Base-by-base conservation (phyloP, 305 asterid genomes). In the Withania somnifera region DNA sequence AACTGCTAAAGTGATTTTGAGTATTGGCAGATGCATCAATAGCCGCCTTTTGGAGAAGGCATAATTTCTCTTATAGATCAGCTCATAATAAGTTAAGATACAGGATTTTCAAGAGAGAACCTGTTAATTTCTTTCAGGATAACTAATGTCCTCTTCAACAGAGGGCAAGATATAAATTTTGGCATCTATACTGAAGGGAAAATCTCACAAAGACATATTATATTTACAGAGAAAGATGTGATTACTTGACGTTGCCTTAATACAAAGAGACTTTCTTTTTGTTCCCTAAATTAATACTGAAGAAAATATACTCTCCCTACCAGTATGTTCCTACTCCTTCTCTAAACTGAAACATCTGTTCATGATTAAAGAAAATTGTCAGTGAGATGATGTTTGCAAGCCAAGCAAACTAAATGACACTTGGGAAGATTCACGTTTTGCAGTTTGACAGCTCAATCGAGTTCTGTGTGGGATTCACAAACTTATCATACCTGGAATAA, bases 401-500 rank as follows among this genome's bases (percentile, higher is more conserved):
- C 14, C 38, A 71, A 40, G 10, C 34, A 2, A 20, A 22, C 22
- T 42, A 11, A 22, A 7, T 42, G 22, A 71, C 34, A 71, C 56
- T 69, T 69, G 13, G 36, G 13, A 69, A 69, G 56, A 45, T 7
- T 45, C 4, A 26, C 42, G 15, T 47, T 47, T 42, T 0, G 24
- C 7, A 3, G 17, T 3, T 73, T 15, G 7, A 78, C 6, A 34
- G 69, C 53, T 40, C 54, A 57, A 38, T 40, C 14, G 36, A 54
- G 54, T 57, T 14, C 17, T 61, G 57, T 20, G 24, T 1, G 0
- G 32, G 38, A 73, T 73, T 73, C 79, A 73, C 79, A 47, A 73
- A 73, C 26, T 73, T 67, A 69, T 53, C 80, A 50, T 91, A 92
- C 98, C 98, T 83, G 98, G 98, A 82, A 95, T 88, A 67, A 95